phyloP scores from a whole-genome alignment of 1,284 basidiomycete genomes.

The Tilletia indica region DNA sequence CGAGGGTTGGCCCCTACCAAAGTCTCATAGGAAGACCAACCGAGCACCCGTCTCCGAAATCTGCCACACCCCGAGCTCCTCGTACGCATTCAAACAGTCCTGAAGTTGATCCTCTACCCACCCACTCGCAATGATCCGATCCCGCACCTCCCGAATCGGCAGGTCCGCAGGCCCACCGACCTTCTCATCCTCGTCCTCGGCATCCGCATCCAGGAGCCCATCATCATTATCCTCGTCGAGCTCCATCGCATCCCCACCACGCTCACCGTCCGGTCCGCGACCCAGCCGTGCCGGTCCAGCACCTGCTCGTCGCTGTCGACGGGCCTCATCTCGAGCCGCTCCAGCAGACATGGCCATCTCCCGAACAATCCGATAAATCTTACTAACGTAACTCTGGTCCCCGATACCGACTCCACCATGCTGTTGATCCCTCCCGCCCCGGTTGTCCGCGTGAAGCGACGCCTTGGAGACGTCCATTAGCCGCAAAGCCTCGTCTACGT shows the following conservation, averaged over 20 bases:
- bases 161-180: constrained; percentile 27
- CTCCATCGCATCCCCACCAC: constrained; percentile 18
- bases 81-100: constrained; percentile 39
- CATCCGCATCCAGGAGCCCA: neutral
- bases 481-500: constrained; percentile 94
- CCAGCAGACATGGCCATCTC: constrained; percentile 31
- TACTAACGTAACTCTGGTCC: constrained; percentile 41
- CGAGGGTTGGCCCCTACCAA: no score
- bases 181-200: constrained; percentile 10
- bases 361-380: constrained; percentile 53
- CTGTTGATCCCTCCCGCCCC: neutral
- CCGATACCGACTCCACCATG: constrained; percentile 22
- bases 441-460: constrained; percentile 61
- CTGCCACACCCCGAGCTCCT: constrained; percentile 35
- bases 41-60: constrained; percentile 24
- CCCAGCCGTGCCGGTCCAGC: neutral
- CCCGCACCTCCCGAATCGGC: constrained; percentile 33
- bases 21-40: neutral
- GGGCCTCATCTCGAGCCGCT: constrained; percentile 5
- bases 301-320: constrained; percentile 14
- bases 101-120: constrained; percentile 43
- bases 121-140: constrained; percentile 37
- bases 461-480: constrained; percentile 96
- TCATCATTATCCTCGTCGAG: constrained; percentile 23
- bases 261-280: constrained; percentile 21